Conservation (phyloP, 148 eudicot species). For the Amaranthus hypochondriacus region DNA sequence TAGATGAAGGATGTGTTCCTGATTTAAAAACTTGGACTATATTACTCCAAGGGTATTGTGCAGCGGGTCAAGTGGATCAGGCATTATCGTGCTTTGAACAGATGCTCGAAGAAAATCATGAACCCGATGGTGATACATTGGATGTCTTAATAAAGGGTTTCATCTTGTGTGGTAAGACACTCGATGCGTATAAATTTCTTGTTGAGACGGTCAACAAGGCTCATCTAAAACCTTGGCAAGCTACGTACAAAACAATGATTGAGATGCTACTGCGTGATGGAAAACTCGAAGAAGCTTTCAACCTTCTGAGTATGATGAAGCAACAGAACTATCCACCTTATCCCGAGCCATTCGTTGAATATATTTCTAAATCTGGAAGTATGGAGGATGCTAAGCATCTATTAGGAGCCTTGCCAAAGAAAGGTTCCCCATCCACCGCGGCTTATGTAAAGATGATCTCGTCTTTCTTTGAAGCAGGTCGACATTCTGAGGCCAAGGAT, state of each 20-base stretch:
- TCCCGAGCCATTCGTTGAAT: constrained; percentile 49
- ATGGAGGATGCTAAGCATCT: constrained; percentile 64
- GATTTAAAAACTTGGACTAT: constrained; percentile 91
- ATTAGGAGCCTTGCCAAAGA: constrained; percentile 39
- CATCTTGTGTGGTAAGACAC: constrained; percentile 33
- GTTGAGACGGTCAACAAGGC: constrained; percentile 54
- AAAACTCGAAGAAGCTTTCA: constrained; percentile 63
- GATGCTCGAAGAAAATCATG: constrained; percentile 53
- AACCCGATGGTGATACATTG: constrained; percentile 74
- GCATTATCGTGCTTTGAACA: constrained; percentile 51
- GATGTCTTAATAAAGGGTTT: constrained; percentile 60
- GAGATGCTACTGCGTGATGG: constrained; percentile 46
- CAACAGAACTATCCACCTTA: constrained; percentile 65
- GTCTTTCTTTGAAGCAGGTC: constrained; percentile 57
- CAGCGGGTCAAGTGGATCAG: constrained; percentile 48
- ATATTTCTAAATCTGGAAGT: constrained; percentile 57
- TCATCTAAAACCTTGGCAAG: constrained; percentile 70
- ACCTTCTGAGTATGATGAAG: constrained; percentile 65
- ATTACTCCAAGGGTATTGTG: constrained; percentile 63
- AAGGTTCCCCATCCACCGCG: constrained; percentile 44
- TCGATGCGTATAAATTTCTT: constrained; percentile 61
- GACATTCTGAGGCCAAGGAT: constrained; percentile 76
- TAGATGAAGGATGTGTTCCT: constrained; percentile 59
- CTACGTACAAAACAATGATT: constrained; percentile 63
- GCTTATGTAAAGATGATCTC: constrained; percentile 50